phyloP scores from a whole-genome alignment of 768 basidiomycete species.

The Amanita inopinata region DNA sequence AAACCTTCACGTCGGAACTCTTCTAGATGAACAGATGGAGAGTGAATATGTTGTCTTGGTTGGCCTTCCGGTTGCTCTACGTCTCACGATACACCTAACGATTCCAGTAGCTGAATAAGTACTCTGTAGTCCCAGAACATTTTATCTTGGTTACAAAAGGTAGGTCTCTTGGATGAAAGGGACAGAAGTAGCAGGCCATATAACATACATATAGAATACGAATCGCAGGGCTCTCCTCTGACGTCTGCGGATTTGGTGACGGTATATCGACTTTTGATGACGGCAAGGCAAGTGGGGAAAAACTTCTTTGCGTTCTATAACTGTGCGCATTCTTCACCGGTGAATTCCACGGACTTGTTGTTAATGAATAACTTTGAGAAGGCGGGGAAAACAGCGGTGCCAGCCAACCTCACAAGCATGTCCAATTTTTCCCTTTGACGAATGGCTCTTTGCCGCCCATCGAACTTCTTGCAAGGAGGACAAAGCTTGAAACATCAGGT shows the following conservation, averaged over 20 bases:
- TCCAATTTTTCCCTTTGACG: conserved; percentile 73
- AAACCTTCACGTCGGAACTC: conserved; percentile 66
- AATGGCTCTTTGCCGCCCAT: conserved; percentile 62
- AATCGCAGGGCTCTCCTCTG: conserved; percentile 72
- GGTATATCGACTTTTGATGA: conserved; percentile 62
- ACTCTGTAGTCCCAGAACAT: conserved; percentile 73
- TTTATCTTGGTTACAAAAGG: conserved; percentile 86
- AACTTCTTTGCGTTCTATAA: conserved; percentile 84
- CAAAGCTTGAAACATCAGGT: conserved; percentile 53
- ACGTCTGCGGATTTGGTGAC: conserved; percentile 71
- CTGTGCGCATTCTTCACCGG: conserved; percentile 36
- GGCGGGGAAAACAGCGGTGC: conserved; percentile 77
- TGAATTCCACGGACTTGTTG: background rate
- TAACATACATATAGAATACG: conserved; percentile 41
- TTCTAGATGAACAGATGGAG: conserved; percentile 49
- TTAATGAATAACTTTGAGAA: conserved; percentile 17
- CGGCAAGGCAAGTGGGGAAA: conserved; percentile 51
- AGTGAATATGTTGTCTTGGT: conserved; percentile 66
- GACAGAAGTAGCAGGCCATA: background rate
- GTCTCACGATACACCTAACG: conserved; percentile 1
- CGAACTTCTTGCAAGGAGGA: conserved; percentile 53
- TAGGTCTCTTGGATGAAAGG: conserved; percentile 16
- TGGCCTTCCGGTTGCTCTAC: conserved; percentile 15
- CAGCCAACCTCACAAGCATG: conserved; percentile 84
- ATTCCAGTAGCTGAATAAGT: conserved; percentile 66